phyloP scores from a whole-genome alignment of 139 green algal species.

The Chlamydomonas applanata region DNA sequence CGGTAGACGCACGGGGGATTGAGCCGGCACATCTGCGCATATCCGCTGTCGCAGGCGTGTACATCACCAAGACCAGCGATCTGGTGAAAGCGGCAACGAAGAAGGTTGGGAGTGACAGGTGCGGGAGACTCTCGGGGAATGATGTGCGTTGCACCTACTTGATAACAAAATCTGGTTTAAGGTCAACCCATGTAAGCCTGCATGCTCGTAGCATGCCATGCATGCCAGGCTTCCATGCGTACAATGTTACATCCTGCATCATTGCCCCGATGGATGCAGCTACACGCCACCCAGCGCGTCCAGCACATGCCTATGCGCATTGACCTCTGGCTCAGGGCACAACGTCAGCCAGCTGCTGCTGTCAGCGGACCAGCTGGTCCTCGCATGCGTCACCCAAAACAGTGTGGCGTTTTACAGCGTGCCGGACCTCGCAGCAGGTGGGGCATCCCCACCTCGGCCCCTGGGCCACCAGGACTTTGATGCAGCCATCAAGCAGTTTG shows the following conservation, averaged over 20 bases:
- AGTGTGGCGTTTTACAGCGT: conserved; percentile 16
- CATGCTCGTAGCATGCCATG: too few species aligned
- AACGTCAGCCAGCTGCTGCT: conserved; percentile 18
- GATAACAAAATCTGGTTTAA: too few species aligned
- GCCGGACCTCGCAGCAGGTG: too few species aligned
- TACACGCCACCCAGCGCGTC: conserved; percentile 4
- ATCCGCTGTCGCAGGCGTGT: background rate
- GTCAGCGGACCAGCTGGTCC: conserved; percentile 20
- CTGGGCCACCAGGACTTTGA: background rate
- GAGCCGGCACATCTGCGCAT: too few species aligned
- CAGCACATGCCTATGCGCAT: background rate
- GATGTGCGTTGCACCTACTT: too few species aligned
- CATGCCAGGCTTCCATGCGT: too few species aligned
- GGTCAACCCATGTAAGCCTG: too few species aligned
- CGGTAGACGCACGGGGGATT: too few species aligned
- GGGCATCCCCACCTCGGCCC: background rate
- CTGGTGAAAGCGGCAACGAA: background rate
- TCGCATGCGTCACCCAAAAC: conserved; percentile 13
- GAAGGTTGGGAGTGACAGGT: background rate
- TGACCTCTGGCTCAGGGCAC: background rate
- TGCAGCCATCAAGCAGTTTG: conserved; percentile 16
- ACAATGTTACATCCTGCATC: background rate
- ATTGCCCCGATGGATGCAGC: background rate
- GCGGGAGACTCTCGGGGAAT: too few species aligned
- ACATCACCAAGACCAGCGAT: background rate